Base-by-base conservation (phyloP, 164 flowering plant species). In the Dillenia turbinata region DNA sequence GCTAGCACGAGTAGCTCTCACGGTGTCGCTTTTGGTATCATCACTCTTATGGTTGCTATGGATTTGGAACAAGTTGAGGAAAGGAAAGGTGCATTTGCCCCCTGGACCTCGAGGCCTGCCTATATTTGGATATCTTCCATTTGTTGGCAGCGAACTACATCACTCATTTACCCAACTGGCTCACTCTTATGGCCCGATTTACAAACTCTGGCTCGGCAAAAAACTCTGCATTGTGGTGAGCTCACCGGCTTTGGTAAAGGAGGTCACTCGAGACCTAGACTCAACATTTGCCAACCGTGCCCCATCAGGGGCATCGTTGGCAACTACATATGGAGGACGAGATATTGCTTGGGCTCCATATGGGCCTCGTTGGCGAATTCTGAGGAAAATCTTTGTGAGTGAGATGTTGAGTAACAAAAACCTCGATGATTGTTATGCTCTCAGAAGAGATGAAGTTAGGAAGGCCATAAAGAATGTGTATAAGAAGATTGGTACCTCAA, bases 61-160 rank as follows among this genome's bases (percentile, higher is more conserved):
- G 64, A 13, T 61, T 16, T 49, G 26, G 45, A 49, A 61, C 9
- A 49, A 33, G 40, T 26, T 47, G 7, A 49, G 45, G 19, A 33
- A 40, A 1, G 55, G 44, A 24, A 11, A 12, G 26, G 9, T 10
- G 5, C 48, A 59, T 2, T 43, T 64, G 52, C 75, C 73, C n/a
- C 79, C 71, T 0, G 75, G 79, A 12, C 75, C 75, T 0, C 22
- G 26, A 9, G 79, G 73, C 47, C 16, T 75, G 43, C 79, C 73
- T 0, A 15, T 75, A 14, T 8, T 71, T 16, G 78, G 78, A 9
- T 60, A 62, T 54, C 70, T 75, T 40, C 75, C 64, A 1, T 71
- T 52, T 24, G 33, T 75, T 10, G 47, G 59, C 9, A 45, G 66
- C 13, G 53, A 71, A 9, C 69, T 77, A 3, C 78, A 74, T 54